Evolutionary conservation across 306 rosid genomes (phyloP), one percentile per base, ranked within the genome.

Genomic region (Quercus rubra): DNA sequence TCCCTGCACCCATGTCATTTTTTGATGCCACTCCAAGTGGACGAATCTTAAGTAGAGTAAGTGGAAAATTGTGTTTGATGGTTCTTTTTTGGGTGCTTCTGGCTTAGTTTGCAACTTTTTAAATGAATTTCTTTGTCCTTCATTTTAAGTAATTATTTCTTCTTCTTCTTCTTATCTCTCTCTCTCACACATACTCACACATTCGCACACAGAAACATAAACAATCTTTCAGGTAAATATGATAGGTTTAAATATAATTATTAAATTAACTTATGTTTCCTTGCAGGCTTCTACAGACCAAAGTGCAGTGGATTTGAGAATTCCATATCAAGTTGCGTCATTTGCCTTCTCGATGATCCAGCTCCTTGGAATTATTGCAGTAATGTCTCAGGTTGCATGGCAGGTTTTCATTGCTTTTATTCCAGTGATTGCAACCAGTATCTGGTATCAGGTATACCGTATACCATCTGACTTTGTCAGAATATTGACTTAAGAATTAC

Each of bases 1-100:
- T 91, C 33, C 84, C 86, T 0, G 88, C 93, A 2, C 89, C 93
- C 56, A 89, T 89, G 93, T 89, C 90, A 15, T 89, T 91, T 82
- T 89, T 89, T 3, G 91, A 89, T 83, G 74, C 96, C 69, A 91
- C 96, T 20, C 91, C 89, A 33, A 91, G 93, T 81, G 91, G 91
- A 57, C 70, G 88, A 81, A 89, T 89, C 77, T 81, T 87, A 54
- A 89, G 86, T 46, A 85, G 90, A 70, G 93, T 89, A 78, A 80
- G 89, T 69, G 67, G 70, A 27, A 70, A 31, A 15, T 54, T 6
- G 52, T 13, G 41, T 77, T 46, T 46, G n/a, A 12, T 9, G 52
- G 2, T 6, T 25, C 23, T 62, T 18, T 19, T 62, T 62, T 25
- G 27, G 25, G 10, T 38, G 43, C 43, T 38, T 38, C 43, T 38